These are phyloP conservation scores for Wakefieldia striispora DNA, from an alignment of 768 basidiomycete species.

Conservation along the genomic window DNA sequence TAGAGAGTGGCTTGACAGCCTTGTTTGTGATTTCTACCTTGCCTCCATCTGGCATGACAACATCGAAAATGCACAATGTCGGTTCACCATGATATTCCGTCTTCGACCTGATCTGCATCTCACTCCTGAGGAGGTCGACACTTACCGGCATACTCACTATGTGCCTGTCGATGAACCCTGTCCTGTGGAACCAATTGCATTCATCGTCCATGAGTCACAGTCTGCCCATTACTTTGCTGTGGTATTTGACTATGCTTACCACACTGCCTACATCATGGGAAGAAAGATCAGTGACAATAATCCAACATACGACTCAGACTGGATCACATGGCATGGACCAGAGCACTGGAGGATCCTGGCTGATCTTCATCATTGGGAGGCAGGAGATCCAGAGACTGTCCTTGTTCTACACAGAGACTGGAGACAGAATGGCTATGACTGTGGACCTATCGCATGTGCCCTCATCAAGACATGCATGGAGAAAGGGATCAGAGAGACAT, in stretches of 20 bases:
- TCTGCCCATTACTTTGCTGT: neutral
- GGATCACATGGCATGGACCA: neutral
- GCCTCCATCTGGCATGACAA: neutral
- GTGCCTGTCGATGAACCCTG: neutral
- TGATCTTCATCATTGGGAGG: conserved; percentile 1
- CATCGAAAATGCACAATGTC: neutral
- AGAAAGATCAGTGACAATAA: neutral
- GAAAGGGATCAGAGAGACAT: neutral
- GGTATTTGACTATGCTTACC: neutral
- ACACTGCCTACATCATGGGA: neutral
- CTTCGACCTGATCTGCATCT: neutral
- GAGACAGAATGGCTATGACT: conserved; percentile 9
- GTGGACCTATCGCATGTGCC: neutral
- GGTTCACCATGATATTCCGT: neutral
- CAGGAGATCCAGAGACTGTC: neutral
- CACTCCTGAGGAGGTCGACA: neutral
- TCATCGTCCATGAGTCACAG: neutral
- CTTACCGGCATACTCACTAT: neutral
- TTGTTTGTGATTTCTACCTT: conserved; percentile 2
- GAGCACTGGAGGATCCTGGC: neutral
- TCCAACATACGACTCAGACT: neutral
- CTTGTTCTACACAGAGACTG: neutral
- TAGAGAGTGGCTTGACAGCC: neutral
- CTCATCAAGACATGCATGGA: neutral
- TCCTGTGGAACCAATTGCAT: neutral